Evolutionary conservation across 2,329 filamentous ascomycete species (phyloP), one percentile per base, ranked within the genome.

Genomic region (Penicillium sp.): DNA sequence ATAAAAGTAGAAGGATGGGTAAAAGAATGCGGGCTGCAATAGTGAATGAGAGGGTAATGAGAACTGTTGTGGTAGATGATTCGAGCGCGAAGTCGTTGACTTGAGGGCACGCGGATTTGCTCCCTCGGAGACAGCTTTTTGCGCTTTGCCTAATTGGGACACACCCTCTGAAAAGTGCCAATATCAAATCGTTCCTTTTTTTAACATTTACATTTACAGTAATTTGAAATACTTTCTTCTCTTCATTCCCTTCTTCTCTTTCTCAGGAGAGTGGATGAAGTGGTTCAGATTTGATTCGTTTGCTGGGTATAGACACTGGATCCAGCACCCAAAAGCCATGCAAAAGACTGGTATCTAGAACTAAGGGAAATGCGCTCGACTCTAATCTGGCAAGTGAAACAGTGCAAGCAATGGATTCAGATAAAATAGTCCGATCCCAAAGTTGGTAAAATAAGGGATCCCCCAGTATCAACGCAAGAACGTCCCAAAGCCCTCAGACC

Each of bases 81-180:
- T 37, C 7, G 38, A 46, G 47, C 44, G 42, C 35, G 53, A 40
- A 52, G 51, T 58, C 37, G 50, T 43, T 52, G 46, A 38, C 51
- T 42, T 48, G 41, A 26, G 38, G 47, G 53, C 43, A 53, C 61
- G 61, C 61, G 63, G 62, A 56, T 62, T 65, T 66, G 61, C 50
- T 61, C 52, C 51, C 57, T 59, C 56, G 62, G 62, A 61, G 61
- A 22, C 47, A 59, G 48, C 56, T 50, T 58, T 64, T 61, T 58
- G 56, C 62, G 55, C 62, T 64, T 65, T 58, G 35, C 63, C 63
- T 65, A 62, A 60, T 66, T 31, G 59, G 61, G 62, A 25, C 42
- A 55, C 43, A 44, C 48, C 33, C 52, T 38, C 14, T 50, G 47
- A 41, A 28, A 28, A 38, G 31, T 44, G 28, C 50, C 12, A 31